A percentile compares a stretch with the other conserved stretches of the same genome.
phyloP scores from a whole-genome alignment of 2,329 filamentous ascomycete genomes.

The Pezicula carpinea region DNA sequence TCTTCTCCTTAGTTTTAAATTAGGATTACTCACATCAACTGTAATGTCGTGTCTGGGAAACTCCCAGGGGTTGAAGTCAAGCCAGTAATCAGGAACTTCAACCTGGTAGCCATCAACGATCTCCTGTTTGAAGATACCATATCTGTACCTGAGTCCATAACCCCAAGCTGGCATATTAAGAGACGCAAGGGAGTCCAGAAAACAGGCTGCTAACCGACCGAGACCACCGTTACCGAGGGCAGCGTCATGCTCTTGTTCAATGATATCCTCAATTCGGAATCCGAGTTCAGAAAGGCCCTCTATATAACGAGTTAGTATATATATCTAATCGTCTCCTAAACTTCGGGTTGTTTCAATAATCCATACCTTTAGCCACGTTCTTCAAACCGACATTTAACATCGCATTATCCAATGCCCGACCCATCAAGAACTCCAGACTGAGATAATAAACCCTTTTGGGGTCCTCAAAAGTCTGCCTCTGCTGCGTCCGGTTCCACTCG shows the following conservation, averaged over 20 bases:
- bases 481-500: slow-evolving; percentile 98
- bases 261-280: slow-evolving; percentile 95
- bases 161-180: slow-evolving; percentile 97
- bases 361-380: slow-evolving; percentile 70
- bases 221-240: slow-evolving; percentile 94
- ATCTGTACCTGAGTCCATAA: slow-evolving; percentile 91
- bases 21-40: slow-evolving; percentile 60
- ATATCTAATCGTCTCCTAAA: no score
- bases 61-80: slow-evolving; percentile 99
- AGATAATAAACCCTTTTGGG: slow-evolving; percentile 96
- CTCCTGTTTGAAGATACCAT: slow-evolving; percentile 99
- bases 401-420: slow-evolving; percentile 91
- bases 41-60: slow-evolving; percentile 94
- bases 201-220: slow-evolving; percentile 90
- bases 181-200: slow-evolving; percentile 91
- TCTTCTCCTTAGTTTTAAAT: slow-evolving; percentile 25
- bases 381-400: slow-evolving; percentile 96
- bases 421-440: slow-evolving; percentile 97
- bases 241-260: slow-evolving; percentile 91
- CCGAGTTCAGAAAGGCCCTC: slow-evolving; percentile 84
- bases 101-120: slow-evolving; percentile 98
- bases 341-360: background rate
- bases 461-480: slow-evolving; percentile 86
- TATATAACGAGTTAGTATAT: slow-evolving; percentile 32
- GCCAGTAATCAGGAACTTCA: slow-evolving; percentile 97